Evolutionary conservation across 495 filamentous ascomycete species (phyloP).

Genomic region (Xeromyces bisporus): DNA sequence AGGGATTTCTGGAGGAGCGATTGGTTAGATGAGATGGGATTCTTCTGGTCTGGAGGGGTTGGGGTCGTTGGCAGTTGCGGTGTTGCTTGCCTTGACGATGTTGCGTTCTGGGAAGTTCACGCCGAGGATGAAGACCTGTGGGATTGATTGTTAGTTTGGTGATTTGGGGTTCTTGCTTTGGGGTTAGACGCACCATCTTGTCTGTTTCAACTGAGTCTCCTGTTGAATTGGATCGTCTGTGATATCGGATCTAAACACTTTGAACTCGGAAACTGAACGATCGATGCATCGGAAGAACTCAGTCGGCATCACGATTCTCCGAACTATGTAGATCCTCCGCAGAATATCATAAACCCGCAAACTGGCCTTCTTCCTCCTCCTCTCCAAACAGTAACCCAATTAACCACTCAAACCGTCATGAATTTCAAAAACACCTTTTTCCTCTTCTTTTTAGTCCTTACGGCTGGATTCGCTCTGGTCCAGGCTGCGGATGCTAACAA

Average conservation of each 20-base stretch:
- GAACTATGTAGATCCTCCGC: slow-evolving; percentile 1
- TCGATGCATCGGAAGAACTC: slow-evolving; percentile 24
- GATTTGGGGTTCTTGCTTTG: background rate
- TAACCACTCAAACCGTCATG: slow-evolving; percentile 24
- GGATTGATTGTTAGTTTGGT: background rate
- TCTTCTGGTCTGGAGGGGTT: slow-evolving; percentile 2
- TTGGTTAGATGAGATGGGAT: slow-evolving; percentile 5
- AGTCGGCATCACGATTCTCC: slow-evolving; percentile 23
- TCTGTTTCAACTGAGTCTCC: background rate
- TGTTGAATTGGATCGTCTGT: too few species aligned
- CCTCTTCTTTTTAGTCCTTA: slow-evolving; percentile 57
- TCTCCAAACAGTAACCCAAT: slow-evolving; percentile 3
- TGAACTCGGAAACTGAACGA: too few species aligned
- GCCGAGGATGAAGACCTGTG: slow-evolving; percentile 66
- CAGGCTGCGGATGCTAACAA: slow-evolving; percentile 51
- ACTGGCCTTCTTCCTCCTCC: slow-evolving; percentile 19
- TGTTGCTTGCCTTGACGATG: slow-evolving; percentile 53
- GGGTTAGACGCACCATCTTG: slow-evolving; percentile 1
- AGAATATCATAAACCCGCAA: slow-evolving; percentile 14
- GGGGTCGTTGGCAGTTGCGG: slow-evolving; percentile 2
- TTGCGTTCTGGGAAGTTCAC: slow-evolving; percentile 68
- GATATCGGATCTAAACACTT: too few species aligned
- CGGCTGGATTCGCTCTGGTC: slow-evolving; percentile 43
- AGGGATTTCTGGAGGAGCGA: slow-evolving; percentile 52
- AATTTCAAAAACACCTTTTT: slow-evolving; percentile 34